These are phyloP conservation scores for Hanseniaspora guilliermondii DNA, from an alignment of 805 yeast genomes.

Conservation along the genomic window DNA sequence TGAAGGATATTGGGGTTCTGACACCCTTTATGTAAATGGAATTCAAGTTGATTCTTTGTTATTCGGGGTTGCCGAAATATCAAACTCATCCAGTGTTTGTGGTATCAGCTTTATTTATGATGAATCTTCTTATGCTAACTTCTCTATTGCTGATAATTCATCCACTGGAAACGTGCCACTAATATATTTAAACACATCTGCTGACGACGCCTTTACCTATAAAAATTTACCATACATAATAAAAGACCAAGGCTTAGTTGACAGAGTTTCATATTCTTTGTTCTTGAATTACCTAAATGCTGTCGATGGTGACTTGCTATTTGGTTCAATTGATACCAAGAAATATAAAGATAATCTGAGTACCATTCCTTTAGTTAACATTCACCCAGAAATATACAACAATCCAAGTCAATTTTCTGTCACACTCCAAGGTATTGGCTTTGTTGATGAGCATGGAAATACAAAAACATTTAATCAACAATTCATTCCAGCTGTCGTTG, in stretches of 20 bases:
- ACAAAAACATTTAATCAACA: constrained; percentile 22
- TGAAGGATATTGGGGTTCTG: constrained; percentile 44
- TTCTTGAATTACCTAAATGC: constrained; percentile 38
- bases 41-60: constrained; percentile 36
- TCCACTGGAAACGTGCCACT: too few species aligned
- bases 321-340: constrained; percentile 60
- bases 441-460: neutral
- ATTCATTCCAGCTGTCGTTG: constrained; percentile 33
- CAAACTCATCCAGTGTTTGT: constrained; percentile 48
- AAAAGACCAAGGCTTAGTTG: constrained; percentile 44
- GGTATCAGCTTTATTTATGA: constrained; percentile 49
- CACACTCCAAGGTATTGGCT: constrained; percentile 24
- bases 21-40: constrained; percentile 38
- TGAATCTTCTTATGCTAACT: constrained; percentile 31
- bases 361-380: constrained; percentile 40
- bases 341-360: constrained; percentile 43
- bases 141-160: too few species aligned
- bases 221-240: constrained; percentile 55
- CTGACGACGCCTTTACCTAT: constrained; percentile 29
- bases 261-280: constrained; percentile 48
- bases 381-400: constrained; percentile 15
- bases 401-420: constrained; percentile 20
- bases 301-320: constrained; percentile 41
- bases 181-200: too few species aligned
- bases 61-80: constrained; percentile 48